These are phyloP conservation scores for Dipodascopsis uninucleata DNA, from an alignment of 805 yeast genomes.

Conservation along the genomic window DNA sequence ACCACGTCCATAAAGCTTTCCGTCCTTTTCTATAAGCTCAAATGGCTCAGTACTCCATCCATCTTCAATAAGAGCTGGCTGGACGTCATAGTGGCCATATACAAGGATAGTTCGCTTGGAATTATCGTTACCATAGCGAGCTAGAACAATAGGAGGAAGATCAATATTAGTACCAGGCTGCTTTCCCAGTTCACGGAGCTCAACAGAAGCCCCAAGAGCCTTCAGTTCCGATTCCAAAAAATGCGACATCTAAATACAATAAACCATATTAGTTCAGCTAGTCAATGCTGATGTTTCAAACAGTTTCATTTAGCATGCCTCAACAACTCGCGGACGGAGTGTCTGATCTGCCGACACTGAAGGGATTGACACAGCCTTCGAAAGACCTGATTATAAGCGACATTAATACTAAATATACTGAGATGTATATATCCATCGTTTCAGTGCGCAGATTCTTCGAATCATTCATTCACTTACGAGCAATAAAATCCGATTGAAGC, in stretches of 20 bases:
- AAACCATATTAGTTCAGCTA: slow-evolving; percentile 3
- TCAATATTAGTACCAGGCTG: slow-evolving; percentile 64
- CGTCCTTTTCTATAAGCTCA: slow-evolving; percentile 62
- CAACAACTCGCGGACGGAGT: slow-evolving; percentile 82
- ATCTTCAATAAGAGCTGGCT: slow-evolving; percentile 87
- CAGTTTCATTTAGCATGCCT: slow-evolving; percentile 29
- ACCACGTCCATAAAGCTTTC: slow-evolving; percentile 82
- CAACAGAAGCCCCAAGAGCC: slow-evolving; percentile 70
- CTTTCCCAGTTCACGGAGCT: slow-evolving; percentile 74
- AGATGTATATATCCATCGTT: neutral
- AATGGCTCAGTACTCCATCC: slow-evolving; percentile 98
- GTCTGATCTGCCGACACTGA: slow-evolving; percentile 91
- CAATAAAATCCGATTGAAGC: slow-evolving; percentile 16
- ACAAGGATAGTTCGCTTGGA: slow-evolving; percentile 81
- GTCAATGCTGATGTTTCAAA: neutral
- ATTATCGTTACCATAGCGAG: slow-evolving; percentile 79
- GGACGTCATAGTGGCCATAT: slow-evolving; percentile 98
- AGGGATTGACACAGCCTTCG: slow-evolving; percentile 87
- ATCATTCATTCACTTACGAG: slow-evolving; percentile 10
- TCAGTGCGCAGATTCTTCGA: too few relatives aligned
- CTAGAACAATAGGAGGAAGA: slow-evolving; percentile 93
- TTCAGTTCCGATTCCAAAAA: slow-evolving; percentile 69
- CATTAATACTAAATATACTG: neutral
- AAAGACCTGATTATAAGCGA: slow-evolving; percentile 43
- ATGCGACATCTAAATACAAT: slow-evolving; percentile 63